Evolutionary conservation across 2,329 filamentous ascomycete species (phyloP), one percentile per base, ranked within the genome.

Genomic region (Fusarium duplospermum): DNA sequence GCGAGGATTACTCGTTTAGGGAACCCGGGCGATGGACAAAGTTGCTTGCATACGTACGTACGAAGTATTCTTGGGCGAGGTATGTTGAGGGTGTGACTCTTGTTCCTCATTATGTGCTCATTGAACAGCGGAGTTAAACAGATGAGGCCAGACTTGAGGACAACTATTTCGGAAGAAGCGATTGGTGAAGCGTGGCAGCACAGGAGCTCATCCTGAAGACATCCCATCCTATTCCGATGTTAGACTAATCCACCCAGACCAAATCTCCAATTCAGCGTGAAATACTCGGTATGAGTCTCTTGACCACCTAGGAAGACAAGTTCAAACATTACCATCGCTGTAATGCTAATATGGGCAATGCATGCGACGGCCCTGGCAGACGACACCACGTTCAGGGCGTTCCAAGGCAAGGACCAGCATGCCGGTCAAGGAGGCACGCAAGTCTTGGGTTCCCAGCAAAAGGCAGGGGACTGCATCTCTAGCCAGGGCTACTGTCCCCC

Each of bases 1-100:
- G 29, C 36, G 59, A 74, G 76, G 70, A 27, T 74, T 78, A 76
- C 77, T 72, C 27, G 33, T 70, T 77, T 70, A 20, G 75, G 77
- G 29, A 78, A 77, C 64, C 77, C 76, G 77, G 62, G 20, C 66
- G 40, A 69, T 66, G 40, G 52, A 22, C 50, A 50, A 64, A 57
- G 31, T 14, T 61, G 40, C 36, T 29, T 33, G 42, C 42, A 18
- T 58, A 36, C 36, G 56, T 54, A 29, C 29, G 65, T 27, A 58
- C 22, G 6, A n/a, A 27, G 56, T 38, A 24, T 40, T 54, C 47
- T 54, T 54, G 31, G 27, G n/a, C 27, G 14, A n/a, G 54, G 62
- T 52, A 56, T 60, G 64, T 42, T 50, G 29, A 33, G 45, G 54
- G 64, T 50, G 59, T 67, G 60, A 52, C 64, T 73, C 24, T 61